These are phyloP conservation scores for Phaeotremella fagi DNA, from an alignment of 768 basidiomycete species.

Conservation along the genomic window DNA sequence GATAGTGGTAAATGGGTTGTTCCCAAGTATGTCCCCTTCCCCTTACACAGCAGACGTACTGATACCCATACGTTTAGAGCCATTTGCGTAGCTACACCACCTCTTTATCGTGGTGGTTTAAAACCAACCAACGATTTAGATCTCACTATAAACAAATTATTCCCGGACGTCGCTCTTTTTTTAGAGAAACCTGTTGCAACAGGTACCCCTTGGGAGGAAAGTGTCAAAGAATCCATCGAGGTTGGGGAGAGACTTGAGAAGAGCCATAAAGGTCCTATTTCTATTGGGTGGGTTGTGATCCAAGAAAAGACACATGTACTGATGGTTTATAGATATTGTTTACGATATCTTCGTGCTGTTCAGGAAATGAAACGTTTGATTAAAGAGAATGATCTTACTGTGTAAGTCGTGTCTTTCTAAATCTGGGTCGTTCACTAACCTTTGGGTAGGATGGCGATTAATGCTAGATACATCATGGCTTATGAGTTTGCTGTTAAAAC, in stretches of 20 bases:
- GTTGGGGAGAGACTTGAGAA: constrained; percentile 68
- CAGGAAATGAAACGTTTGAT: constrained; percentile 95
- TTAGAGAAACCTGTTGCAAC: constrained; percentile 89
- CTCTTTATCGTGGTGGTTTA: constrained; percentile 77
- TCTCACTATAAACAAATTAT: constrained; percentile 72
- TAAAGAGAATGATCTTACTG: constrained; percentile 82
- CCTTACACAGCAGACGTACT: not conserved
- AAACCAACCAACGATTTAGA: constrained; percentile 73
- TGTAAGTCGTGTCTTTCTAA: constrained; percentile 46
- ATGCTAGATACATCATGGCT: constrained; percentile 27
- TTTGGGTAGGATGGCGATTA: constrained; percentile 31
- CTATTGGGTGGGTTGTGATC: constrained; percentile 61
- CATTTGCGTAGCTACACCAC: constrained; percentile 81
- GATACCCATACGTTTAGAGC: constrained; percentile 52
- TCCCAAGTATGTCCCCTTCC: constrained; percentile 25
- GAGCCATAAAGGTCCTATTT: constrained; percentile 63
- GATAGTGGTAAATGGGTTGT: constrained; percentile 12
- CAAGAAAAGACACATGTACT: not conserved
- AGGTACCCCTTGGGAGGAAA: constrained; percentile 53
- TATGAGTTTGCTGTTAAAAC: constrained; percentile 36
- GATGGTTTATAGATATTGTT: constrained; percentile 59
- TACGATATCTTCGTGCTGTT: constrained; percentile 84
- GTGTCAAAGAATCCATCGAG: constrained; percentile 58
- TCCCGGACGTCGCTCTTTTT: constrained; percentile 82
- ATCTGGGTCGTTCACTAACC: not conserved